phyloP scores from a whole-genome alignment of 441 rosid species.

The Bruguiera hainesii region DNA sequence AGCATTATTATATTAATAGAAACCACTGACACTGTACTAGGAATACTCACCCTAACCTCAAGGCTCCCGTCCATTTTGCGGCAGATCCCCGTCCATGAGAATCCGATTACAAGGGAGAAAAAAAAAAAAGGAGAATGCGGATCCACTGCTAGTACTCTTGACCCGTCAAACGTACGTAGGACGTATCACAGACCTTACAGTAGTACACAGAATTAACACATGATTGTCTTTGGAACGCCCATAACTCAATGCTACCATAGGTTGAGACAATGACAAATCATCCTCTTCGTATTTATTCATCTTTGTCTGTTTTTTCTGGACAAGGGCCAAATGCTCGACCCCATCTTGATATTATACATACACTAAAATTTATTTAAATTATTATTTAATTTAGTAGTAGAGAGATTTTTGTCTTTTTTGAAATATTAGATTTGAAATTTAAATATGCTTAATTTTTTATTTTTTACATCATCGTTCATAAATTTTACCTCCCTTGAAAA shows the following conservation, averaged over 20 bases:
- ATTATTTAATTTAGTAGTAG: no score
- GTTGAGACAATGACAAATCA: slow-evolving; percentile 12
- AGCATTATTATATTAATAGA: not conserved
- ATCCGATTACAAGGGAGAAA: not conserved
- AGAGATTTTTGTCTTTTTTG: no score
- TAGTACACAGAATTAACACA: not conserved
- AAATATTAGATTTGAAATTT: no score
- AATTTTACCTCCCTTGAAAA: no score
- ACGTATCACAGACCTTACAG: slow-evolving; percentile 19
- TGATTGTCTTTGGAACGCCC: slow-evolving; percentile 15
- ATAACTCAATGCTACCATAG: slow-evolving; percentile 11
- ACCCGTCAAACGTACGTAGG: slow-evolving; percentile 17
- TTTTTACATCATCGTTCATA: no score
- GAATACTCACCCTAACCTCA: not conserved
- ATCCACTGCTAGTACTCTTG: slow-evolving; percentile 19
- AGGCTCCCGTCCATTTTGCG: not conserved
- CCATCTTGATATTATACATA: no score
- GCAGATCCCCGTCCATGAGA: not conserved
- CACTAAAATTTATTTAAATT: no score
- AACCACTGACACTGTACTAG: not conserved
- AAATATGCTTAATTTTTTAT: no score
- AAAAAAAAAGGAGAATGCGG: slow-evolving; percentile 22
- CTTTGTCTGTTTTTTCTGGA: slow-evolving; percentile 6
- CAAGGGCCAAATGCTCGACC: slow-evolving; percentile 18
- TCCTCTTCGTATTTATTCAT: slow-evolving; percentile 12